phyloP scores from a whole-genome alignment of 2,329 filamentous ascomycete species.

The Aspergillus clavatus region DNA sequence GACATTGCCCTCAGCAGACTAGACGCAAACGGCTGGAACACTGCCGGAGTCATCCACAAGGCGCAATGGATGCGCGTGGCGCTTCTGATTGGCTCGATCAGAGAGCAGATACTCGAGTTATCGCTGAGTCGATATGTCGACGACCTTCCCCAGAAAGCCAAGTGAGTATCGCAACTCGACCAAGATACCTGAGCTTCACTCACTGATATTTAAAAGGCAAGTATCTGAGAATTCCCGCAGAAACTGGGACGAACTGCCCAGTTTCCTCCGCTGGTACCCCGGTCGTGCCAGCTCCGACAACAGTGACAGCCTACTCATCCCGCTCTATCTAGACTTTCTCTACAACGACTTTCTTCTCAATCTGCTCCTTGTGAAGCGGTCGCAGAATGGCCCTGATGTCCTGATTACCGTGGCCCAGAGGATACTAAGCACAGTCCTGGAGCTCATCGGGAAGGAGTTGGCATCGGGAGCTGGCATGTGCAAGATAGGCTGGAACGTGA shows the following conservation, averaged over 20 bases:
- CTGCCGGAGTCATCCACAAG: slow-evolving; percentile 11
- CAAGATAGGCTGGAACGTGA: slow-evolving; percentile 16
- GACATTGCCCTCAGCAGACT: slow-evolving; percentile 4
- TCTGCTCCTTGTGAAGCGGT: slow-evolving; percentile 16
- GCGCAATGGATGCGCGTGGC: slow-evolving; percentile 23
- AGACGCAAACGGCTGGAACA: slow-evolving; percentile 20
- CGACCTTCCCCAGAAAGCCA: slow-evolving; percentile 12
- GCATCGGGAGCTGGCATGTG: slow-evolving; percentile 9
- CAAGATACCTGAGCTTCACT: neutral
- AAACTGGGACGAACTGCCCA: slow-evolving; percentile 12
- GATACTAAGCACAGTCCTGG: slow-evolving; percentile 18
- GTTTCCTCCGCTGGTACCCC: slow-evolving; percentile 18
- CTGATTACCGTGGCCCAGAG: slow-evolving; percentile 19
- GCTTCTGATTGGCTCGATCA: slow-evolving; percentile 22
- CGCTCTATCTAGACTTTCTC: slow-evolving; percentile 19
- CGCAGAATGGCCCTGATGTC: slow-evolving; percentile 14
- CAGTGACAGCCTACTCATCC: slow-evolving; percentile 10
- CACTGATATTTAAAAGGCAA: slow-evolving; percentile 5
- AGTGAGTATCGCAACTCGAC: slow-evolving; percentile 11
- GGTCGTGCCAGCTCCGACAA: slow-evolving; percentile 4
- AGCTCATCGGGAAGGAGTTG: slow-evolving; percentile 9
- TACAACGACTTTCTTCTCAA: slow-evolving; percentile 24
- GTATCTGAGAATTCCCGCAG: slow-evolving; percentile 14
- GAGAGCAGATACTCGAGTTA: slow-evolving; percentile 26
- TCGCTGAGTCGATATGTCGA: slow-evolving; percentile 18